Conservation (phyloP, 2,329 filamentous ascomycete species). For the Cryphonectria naterciae region DNA sequence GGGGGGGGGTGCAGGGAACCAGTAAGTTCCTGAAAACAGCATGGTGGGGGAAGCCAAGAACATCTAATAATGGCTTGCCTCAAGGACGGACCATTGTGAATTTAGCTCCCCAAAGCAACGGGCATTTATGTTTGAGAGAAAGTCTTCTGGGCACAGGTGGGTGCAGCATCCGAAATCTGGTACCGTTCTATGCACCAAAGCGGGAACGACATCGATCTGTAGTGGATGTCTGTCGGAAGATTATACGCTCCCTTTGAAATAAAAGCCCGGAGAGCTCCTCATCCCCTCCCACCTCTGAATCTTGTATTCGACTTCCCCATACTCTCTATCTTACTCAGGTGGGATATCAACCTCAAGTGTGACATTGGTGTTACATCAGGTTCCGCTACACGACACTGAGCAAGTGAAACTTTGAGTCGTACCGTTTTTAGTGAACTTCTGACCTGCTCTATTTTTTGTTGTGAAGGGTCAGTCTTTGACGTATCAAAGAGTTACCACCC, state of each 20-base stretch:
- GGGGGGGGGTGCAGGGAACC: not conserved
- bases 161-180: slow-evolving; percentile 1
- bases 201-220: not conserved
- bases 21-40: not conserved
- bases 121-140: not conserved
- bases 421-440: not conserved
- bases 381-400: not conserved
- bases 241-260: not conserved
- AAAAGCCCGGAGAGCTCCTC: not conserved
- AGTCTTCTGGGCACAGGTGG: not conserved
- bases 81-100: not conserved
- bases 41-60: slow-evolving; percentile 4
- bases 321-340: not conserved
- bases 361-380: not conserved
- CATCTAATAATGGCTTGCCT: not conserved
- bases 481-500: not conserved
- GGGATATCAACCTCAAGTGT: not conserved
- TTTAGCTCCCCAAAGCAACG: not conserved
- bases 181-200: not conserved
- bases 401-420: not conserved
- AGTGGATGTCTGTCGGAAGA: not conserved
- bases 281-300: not conserved
- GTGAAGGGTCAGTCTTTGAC: not conserved
- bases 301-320: not conserved
- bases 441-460: not conserved